phyloP scores from a whole-genome alignment of 441 rosid species.

The Erysimum pusillum region DNA sequence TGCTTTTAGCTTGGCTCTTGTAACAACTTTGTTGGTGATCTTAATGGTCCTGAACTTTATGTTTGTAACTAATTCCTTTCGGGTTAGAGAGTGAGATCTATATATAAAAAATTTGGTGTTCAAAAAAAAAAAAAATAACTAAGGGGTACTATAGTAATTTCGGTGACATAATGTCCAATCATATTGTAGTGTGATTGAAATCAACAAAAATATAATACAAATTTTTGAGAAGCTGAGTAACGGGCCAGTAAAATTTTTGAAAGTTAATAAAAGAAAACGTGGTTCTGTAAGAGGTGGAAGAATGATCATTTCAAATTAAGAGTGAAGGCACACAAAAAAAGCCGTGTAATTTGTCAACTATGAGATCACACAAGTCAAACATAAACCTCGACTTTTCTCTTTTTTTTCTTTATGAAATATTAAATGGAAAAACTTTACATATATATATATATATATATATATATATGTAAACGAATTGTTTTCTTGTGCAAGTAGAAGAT shows the following conservation, averaged over 20 bases:
- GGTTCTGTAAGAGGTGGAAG: constrained; percentile 35
- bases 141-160: constrained; percentile 2
- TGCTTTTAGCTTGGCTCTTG: too few species aligned
- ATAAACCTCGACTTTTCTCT: constrained; percentile 33
- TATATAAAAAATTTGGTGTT: too few species aligned
- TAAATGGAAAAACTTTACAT: not conserved
- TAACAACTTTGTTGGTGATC: too few species aligned
- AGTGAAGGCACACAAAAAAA: not conserved
- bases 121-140: too few species aligned
- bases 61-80: too few species aligned
- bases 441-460: not conserved
- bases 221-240: not conserved
- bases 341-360: constrained; percentile 27
- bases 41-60: too few species aligned
- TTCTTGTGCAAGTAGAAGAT: constrained; percentile 1
- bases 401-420: not conserved
- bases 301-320: constrained; percentile 14
- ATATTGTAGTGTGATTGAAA: not conserved
- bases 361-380: constrained; percentile 42
- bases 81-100: too few species aligned
- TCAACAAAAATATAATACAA: not conserved
- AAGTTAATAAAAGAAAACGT: constrained; percentile 35
- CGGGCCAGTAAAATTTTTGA: not conserved
- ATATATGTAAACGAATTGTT: not conserved
- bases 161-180: constrained; percentile 17